Conservation (phyloP, 495 filamentous ascomycete species). For the Cudoniella acicularis region DNA sequence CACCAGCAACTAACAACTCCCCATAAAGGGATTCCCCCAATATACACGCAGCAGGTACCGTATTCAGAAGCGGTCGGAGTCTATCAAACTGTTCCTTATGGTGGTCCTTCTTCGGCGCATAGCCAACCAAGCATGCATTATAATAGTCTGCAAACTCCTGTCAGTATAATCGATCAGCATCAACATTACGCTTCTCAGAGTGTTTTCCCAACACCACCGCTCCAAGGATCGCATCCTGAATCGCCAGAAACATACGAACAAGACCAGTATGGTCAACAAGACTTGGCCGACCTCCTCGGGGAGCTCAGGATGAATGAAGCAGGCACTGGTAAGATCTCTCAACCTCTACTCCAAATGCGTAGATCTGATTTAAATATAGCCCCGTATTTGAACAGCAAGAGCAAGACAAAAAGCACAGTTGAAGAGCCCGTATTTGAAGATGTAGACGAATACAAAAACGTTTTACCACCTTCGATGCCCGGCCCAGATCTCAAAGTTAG, state of each 20-base stretch:
- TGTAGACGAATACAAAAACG: slow-evolving; percentile 57
- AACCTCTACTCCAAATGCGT: not conserved
- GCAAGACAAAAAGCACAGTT: slow-evolving; percentile 52
- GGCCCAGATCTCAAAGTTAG: slow-evolving; percentile 72
- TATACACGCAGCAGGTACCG: slow-evolving; percentile 25
- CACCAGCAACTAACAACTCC: slow-evolving; percentile 36
- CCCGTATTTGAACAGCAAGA: slow-evolving; percentile 79
- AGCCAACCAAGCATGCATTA: slow-evolving; percentile 47
- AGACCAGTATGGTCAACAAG: slow-evolving; percentile 64
- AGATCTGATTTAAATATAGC: slow-evolving; percentile 45
- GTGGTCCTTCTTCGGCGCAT: slow-evolving; percentile 35
- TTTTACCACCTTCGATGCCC: slow-evolving; percentile 60
- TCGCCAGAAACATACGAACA: slow-evolving; percentile 50
- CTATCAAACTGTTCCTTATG: slow-evolving; percentile 43
- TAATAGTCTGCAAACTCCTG: slow-evolving; percentile 37
- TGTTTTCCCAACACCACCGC: slow-evolving; percentile 52
- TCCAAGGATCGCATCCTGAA: slow-evolving; percentile 33
- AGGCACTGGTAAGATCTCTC: slow-evolving; percentile 68
- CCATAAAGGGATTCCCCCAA: slow-evolving; percentile 23
- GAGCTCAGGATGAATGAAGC: slow-evolving; percentile 84
- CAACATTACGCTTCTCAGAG: slow-evolving; percentile 31
- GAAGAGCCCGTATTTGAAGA: slow-evolving; percentile 79
- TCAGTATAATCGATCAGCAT: slow-evolving; percentile 47
- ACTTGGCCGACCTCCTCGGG: slow-evolving; percentile 77
- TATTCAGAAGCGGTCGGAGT: slow-evolving; percentile 27